Evolutionary conservation across 345 rosid genomes (phyloP), one percentile per base, ranked within the genome.

Genomic region (Euphorbia pulcherrima): DNA sequence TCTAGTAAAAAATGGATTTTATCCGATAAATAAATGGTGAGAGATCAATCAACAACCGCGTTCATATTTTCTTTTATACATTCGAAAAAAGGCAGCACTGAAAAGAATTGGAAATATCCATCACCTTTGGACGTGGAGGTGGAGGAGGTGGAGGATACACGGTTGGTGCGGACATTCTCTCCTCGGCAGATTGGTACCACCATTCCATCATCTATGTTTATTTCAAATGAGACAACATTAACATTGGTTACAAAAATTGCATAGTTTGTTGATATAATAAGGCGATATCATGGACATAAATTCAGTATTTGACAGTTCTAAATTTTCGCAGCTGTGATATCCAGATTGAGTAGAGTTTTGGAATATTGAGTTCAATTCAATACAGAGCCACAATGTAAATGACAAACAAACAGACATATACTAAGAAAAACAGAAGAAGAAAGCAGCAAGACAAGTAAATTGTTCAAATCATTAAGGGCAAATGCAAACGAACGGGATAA

Each of bases 161-260:
- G 6, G 97, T 89, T 62, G 97, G 96, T 73, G 97, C 99, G 52
- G 96, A 87, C 90, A 94, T 91, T 86, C 96, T 89, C 76, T 91
- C 97, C 77, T 94, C 99, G 27, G 97, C 99, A 78, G 99, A 94
- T 79, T 94, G 97, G 74, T 89, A 94, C 99, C 97, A 94, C 99
- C 99, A 94, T 61, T 94, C 99, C 99, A 94, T 94, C 97, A 94
- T 94, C 99, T 94, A 68, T 21, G 35, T 33, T n/a, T 20, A 67
- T 71, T 59, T 67, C 30, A 74, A 62, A 68, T 10, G 44, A 33
- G 23, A 37, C 61, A 55, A 26, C 53, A n/a, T 60, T 29, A 64
- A 53, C 23, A 23, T 0, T 44, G 7, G 24, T 46, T 44, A 2
- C 7, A 23, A 37, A 54, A 24, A 60, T 14, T 7, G 21, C 9